Evolutionary conservation across 257 asterid genomes (phyloP), one percentile per base, ranked within the genome.

Genomic region (Nicotiana tomentosiformis): DNA sequence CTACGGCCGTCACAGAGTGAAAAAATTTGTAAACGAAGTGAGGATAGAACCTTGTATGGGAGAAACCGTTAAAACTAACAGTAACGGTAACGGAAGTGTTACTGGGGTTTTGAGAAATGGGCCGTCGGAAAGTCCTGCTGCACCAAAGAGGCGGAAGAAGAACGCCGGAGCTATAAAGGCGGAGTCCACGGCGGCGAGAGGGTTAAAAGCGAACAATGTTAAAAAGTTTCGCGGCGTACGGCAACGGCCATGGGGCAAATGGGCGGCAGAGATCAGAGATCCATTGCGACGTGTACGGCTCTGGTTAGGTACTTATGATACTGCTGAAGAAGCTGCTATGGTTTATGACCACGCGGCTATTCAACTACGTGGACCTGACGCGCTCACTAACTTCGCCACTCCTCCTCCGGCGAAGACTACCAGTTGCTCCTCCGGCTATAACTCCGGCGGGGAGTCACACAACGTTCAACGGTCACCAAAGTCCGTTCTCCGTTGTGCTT

Each of bases 231-330:
- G 96, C 76, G 98, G 99, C 29, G 99, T 96, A 35, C 84, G 98
- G 67, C 99, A 91, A 86, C 84, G 99, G 89, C 97, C 98, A 15
- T 96, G 99, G 98, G 99, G 99, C 4, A 96, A 96, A 83, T 96
- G 98, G 97, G 98, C 99, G 90, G 99, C 98, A 15, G 99, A 95
- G 95, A 95, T 95, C 46, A 90, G 99, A 62, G 99, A 95, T 84
- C 99, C 99, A 6, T 18, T 51, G 62, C 88, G 94, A 29, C 97
- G 98, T 78, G 95, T 91, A 80, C 93, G 98, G 43, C 89, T 96
- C 11, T 94, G 98, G 98, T 86, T 96, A 9, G 99, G 99, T 67
- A 94, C 99, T 10, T 96, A 94, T 87, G 88, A 93, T 18, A 96
- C 99, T 64, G 99, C 97, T 39, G 99, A 96, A 87, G 99, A 96